phyloP scores from a whole-genome alignment of 805 yeast species.

The Candida maesae region DNA sequence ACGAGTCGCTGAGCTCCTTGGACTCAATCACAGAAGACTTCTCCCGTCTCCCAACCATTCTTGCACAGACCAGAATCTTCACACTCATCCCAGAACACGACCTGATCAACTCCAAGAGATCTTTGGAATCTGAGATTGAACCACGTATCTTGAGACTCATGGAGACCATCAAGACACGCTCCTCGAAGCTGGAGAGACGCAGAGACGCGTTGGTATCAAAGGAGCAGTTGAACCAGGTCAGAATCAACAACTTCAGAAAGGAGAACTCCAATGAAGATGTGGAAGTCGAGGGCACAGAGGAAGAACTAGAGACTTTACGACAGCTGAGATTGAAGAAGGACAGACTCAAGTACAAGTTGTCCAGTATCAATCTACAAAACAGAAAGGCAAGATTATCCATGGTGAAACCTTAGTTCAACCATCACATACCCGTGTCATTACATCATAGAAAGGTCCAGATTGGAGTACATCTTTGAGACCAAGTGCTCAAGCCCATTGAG shows the following conservation, averaged over 20 bases:
- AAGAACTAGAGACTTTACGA: slow-evolving; percentile 36
- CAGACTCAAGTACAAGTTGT: slow-evolving; percentile 38
- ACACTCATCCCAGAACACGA: slow-evolving; percentile 49
- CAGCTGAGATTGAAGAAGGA: slow-evolving; percentile 41
- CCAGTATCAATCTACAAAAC: slow-evolving; percentile 27
- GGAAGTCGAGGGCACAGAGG: slow-evolving; percentile 30
- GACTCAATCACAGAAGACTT: slow-evolving; percentile 35
- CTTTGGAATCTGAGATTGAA: slow-evolving; percentile 34
- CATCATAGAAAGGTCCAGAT: slow-evolving; percentile 24
- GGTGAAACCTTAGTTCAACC: slow-evolving; percentile 14
- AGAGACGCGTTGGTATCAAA: slow-evolving; percentile 33
- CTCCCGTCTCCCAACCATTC: slow-evolving; percentile 35
- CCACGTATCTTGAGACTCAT: slow-evolving; percentile 39
- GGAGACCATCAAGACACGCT: slow-evolving; percentile 31
- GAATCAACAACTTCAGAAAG: slow-evolving; percentile 30
- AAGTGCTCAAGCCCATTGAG: slow-evolving; percentile 52
- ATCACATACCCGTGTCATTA: slow-evolving; percentile 8
- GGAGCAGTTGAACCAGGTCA: slow-evolving; percentile 37
- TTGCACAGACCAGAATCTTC: slow-evolving; percentile 44
- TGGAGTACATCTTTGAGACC: slow-evolving; percentile 24
- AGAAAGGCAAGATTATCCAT: slow-evolving; percentile 26
- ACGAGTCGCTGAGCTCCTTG: slow-evolving; percentile 32
- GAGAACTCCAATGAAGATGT: slow-evolving; percentile 16
- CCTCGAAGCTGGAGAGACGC: slow-evolving; percentile 33
- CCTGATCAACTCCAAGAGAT: slow-evolving; percentile 36